Base-by-base conservation (phyloP, 768 basidiomycete genomes). In the Lepiota brunneoincarnata region DNA sequence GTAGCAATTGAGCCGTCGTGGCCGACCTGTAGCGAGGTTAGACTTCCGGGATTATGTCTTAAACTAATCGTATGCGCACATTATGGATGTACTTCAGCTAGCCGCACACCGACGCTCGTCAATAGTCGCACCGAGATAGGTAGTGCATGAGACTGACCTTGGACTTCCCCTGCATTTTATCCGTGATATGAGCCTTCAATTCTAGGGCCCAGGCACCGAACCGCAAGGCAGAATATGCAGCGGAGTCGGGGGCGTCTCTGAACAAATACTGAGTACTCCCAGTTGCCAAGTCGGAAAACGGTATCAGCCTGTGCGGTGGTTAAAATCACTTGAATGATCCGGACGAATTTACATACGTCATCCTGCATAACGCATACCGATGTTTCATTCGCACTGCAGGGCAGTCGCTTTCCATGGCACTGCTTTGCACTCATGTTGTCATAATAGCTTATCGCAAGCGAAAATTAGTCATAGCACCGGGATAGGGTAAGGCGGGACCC, bases 231-330 rank as follows among this genome's bases (percentile, higher is more conserved):
- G 76, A 61, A 47, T 78, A 79, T 51, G 71, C 59, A 0, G 76
- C 64, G 1, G 78, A 77, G 7, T 71, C 64, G 23, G 74, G 72
- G 0, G 77, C 76, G 46, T 78, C 76, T 1, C 78, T 71, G 63
- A 62, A 79, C 23, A 74, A 67, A 72, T 72, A 85, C 54, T n/a
- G 71, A 78, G 55, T 84, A 83, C 63, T 84, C 82, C 80, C 81
- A 84, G 54, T 81, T 80, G 0, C 81, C 82, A 4, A 82, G 70
- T 17, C 79, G 73, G 58, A 76, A 84, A 2, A 83, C 81, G 0
- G 72, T 74, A 52, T 78, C 60, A 10, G 82, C 81, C 74, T 76
- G 31, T 9, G 23, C 17, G 15, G 26, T 18, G 6, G 18, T 51
- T 45, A 17, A 36, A 15, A 43, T 35, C 2, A 35, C 49, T 28